These are phyloP conservation scores for Cryptosporidium ryanae DNA, from an alignment of 169 alveolate genomes.

Conservation along the genomic window DNA sequence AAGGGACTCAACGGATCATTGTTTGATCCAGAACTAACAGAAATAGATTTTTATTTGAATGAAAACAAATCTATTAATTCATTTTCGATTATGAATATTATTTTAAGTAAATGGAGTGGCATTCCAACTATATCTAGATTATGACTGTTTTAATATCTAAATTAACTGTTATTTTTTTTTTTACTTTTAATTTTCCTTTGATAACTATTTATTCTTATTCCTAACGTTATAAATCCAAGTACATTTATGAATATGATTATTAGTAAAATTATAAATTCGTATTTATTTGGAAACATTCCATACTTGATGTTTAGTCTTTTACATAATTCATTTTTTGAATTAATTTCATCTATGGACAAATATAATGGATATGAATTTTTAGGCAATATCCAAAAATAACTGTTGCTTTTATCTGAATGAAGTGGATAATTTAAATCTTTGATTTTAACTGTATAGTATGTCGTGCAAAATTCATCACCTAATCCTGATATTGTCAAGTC, in stretches of 20 bases:
- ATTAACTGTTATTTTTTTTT: neutral
- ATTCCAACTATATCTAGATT: slow-evolving; percentile 52
- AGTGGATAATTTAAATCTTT: slow-evolving; percentile 19
- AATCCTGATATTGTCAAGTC: slow-evolving; percentile 25
- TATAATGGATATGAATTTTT: slow-evolving; percentile 5
- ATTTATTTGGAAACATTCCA: slow-evolving; percentile 44
- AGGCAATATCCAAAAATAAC: slow-evolving; percentile 53
- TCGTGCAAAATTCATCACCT: slow-evolving; percentile 15
- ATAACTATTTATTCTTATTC: neutral
- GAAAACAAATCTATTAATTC: slow-evolving; percentile 16
- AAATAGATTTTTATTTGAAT: slow-evolving; percentile 51
- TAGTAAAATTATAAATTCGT: slow-evolving; percentile 9
- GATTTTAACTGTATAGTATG: slow-evolving; percentile 10
- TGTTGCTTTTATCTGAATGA: slow-evolving; percentile 29
- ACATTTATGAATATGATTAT: slow-evolving; percentile 5
- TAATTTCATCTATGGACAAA: slow-evolving; percentile 13
- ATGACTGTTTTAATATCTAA: neutral
- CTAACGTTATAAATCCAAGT: slow-evolving; percentile 11
- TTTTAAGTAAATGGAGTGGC: slow-evolving; percentile 70
- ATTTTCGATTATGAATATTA: slow-evolving; percentile 26
- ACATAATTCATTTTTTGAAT: slow-evolving; percentile 17
- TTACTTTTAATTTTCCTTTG: neutral
- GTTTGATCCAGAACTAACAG: slow-evolving; percentile 54
- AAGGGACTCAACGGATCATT: neutral
- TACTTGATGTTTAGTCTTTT: slow-evolving; percentile 42